phyloP scores from a whole-genome alignment of 106 monocot species.

The Platanthera guangdongensis region DNA sequence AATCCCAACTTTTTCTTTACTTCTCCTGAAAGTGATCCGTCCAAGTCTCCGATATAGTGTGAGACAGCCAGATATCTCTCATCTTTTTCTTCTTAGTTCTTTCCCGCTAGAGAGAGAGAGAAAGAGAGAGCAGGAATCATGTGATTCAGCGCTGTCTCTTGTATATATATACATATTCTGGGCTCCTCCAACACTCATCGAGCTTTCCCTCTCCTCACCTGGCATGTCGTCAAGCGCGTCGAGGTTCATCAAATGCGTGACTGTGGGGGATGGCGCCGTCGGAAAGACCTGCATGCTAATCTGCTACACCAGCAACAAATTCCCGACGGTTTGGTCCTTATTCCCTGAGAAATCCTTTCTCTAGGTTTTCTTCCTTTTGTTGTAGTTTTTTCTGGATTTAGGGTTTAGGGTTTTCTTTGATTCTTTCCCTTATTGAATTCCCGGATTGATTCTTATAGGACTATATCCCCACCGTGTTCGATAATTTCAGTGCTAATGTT shows the following conservation, averaged over 20 bases:
- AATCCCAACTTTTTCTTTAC: neutral
- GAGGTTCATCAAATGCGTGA: slow-evolving; percentile 92
- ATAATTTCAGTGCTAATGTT: slow-evolving; percentile 93
- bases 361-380: slow-evolving; percentile 7
- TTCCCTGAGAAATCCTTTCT: slow-evolving; percentile 2
- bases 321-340: slow-evolving; percentile 54
- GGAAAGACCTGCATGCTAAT: slow-evolving; percentile 99
- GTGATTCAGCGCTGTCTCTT: neutral
- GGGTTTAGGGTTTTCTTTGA: neutral
- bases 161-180: neutral
- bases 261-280: slow-evolving; percentile 88
- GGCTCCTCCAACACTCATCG: neutral
- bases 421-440: neutral
- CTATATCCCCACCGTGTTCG: slow-evolving; percentile 89
- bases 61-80: neutral
- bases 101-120: neutral
- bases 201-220: neutral
- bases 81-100: neutral
- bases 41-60: neutral
- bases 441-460: slow-evolving; percentile 29
- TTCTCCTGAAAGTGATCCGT: neutral
- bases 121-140: slow-evolving; percentile 8
- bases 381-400: neutral
- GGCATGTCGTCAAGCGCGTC: slow-evolving; percentile 56
- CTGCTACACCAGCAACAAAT: slow-evolving; percentile 98